These are phyloP conservation scores for Lignosus rhinocerotis DNA, from an alignment of 1,284 basidiomycete genomes.

Conservation along the genomic window DNA sequence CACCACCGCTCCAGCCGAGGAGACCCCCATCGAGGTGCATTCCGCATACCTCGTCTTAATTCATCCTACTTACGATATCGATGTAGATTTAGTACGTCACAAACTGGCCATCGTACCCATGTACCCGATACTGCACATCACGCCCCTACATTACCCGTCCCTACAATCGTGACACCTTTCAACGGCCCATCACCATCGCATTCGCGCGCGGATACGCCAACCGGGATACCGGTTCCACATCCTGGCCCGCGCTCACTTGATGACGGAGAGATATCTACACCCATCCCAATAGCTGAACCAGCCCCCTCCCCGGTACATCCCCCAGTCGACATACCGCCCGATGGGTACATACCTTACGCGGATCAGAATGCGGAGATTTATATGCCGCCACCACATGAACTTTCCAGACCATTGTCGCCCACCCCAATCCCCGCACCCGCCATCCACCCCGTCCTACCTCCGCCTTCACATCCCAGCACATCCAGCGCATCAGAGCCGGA, in stretches of 20 bases:
- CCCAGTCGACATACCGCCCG: conserved; percentile 32
- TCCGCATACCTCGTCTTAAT: neutral
- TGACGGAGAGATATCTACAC: conserved; percentile 24
- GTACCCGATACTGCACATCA: conserved; percentile 29
- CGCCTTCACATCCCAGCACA: neutral
- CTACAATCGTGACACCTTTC: conserved; percentile 30
- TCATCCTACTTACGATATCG: neutral
- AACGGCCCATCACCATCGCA: conserved; percentile 25
- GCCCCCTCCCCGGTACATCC: conserved; percentile 27
- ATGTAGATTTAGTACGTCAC: conserved; percentile 14
- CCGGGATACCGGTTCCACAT: conserved; percentile 14
- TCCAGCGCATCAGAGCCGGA: conserved; percentile 9
- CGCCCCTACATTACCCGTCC: conserved; percentile 34
- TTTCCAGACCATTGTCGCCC: conserved; percentile 27
- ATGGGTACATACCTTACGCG: conserved; percentile 44
- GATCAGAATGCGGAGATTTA: conserved; percentile 31
- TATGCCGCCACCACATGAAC: conserved; percentile 41
- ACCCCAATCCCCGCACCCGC: conserved; percentile 6
- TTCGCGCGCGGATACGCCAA: conserved; percentile 21
- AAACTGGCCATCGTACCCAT: conserved; percentile 22
- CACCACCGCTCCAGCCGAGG: conserved; percentile 2
- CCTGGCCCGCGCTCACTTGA: conserved; percentile 16
- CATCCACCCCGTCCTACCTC: neutral
- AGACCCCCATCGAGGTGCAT: conserved; percentile 20
- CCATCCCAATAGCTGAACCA: conserved; percentile 36